phyloP scores from a whole-genome alignment of 2,329 filamentous ascomycete species.

The Penicillium capsulatum region DNA sequence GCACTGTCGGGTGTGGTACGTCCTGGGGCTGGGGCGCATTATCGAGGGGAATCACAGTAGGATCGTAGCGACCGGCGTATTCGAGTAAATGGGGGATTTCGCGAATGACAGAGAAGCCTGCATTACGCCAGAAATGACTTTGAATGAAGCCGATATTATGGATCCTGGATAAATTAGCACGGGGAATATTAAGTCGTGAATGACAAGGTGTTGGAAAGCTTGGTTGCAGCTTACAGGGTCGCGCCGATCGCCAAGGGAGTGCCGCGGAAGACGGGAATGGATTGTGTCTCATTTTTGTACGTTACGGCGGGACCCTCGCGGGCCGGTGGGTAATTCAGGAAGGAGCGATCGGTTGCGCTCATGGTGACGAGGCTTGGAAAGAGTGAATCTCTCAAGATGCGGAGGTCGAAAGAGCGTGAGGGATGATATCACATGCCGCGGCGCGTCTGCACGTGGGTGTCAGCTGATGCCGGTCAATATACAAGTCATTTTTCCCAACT shows the following conservation, averaged over 20 bases:
- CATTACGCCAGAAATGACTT: constrained; percentile 65
- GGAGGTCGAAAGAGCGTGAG: constrained; percentile 7
- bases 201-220: not conserved
- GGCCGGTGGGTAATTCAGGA: constrained; percentile 37
- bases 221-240: constrained; percentile 51
- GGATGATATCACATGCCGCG: constrained; percentile 16
- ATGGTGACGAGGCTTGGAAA: constrained; percentile 12
- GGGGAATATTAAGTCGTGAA: not conserved
- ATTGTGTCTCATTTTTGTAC: constrained; percentile 50
- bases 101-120: constrained; percentile 59
- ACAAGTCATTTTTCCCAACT: too few species aligned
- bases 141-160: constrained; percentile 59
- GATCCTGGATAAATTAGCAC: constrained; percentile 42
- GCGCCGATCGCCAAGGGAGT: constrained; percentile 58
- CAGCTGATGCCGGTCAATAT: constrained; percentile 7
- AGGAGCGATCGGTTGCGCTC: constrained; percentile 20
- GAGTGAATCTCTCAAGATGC: not conserved
- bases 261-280: constrained; percentile 69
- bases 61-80: constrained; percentile 53
- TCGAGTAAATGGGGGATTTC: constrained; percentile 53
- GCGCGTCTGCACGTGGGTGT: constrained; percentile 7
- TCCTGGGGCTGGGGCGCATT: constrained; percentile 11
- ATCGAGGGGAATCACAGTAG: constrained; percentile 51
- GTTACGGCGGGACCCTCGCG: constrained; percentile 40
- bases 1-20: constrained; percentile 26